Evolutionary conservation across 805 yeast species (phyloP).

Genomic region (Candida wancherniae): DNA sequence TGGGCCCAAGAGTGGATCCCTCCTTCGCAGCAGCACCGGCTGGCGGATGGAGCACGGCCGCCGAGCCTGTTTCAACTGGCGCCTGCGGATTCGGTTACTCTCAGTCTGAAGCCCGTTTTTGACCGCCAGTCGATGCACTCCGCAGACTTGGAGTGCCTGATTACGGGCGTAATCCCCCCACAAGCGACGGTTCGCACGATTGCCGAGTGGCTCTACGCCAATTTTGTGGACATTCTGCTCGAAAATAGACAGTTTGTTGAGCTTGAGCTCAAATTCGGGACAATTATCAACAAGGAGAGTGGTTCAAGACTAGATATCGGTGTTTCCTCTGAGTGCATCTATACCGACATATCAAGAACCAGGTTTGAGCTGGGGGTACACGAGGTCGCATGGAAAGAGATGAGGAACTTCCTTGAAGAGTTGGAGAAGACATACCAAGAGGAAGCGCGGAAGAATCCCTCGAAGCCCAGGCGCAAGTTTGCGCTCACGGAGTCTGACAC

Average conservation of each 20-base stretch:
- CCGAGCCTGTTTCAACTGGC: background rate
- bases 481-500: conserved; percentile 57
- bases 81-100: conserved; percentile 7
- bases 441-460: conserved; percentile 23
- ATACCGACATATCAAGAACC: conserved; percentile 51
- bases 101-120: conserved; percentile 22
- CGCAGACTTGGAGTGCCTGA: conserved; percentile 44
- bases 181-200: conserved; percentile 78
- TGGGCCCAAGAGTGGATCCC: conserved; percentile 76
- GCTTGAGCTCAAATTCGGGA: conserved; percentile 71
- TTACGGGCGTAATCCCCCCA: conserved; percentile 72
- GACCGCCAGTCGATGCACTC: conserved; percentile 27
- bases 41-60: background rate
- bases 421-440: conserved; percentile 48
- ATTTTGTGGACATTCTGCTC: conserved; percentile 57
- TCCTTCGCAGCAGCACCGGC: conserved; percentile 9
- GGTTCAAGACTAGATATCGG: conserved; percentile 63
- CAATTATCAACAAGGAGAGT: conserved; percentile 57
- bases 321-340: conserved; percentile 63
- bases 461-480: conserved; percentile 46
- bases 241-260: conserved; percentile 55
- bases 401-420: conserved; percentile 50
- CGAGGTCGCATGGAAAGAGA: conserved; percentile 53
- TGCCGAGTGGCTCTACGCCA: conserved; percentile 87
- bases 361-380: conserved; percentile 64